Evolutionary conservation across 1,284 basidiomycete species (phyloP), one percentile per base, ranked within the genome.

Genomic region (Cryptococcus floricola): DNA sequence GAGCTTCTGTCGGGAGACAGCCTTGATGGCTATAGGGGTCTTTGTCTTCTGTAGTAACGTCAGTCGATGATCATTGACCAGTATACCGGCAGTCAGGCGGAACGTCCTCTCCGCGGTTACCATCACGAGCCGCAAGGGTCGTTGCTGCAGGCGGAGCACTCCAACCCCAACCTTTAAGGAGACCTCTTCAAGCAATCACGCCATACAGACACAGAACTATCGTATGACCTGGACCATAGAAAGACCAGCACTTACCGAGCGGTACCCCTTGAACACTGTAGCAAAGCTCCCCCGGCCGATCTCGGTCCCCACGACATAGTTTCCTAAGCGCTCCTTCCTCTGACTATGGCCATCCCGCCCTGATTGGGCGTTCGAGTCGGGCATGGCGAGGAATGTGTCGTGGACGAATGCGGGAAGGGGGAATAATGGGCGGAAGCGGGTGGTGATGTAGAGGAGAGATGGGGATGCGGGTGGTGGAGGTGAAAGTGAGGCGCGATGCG

Each of bases 241-340:
- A 8, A 5, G 3, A 23, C 9, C 8, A 38, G 23, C 48, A 80
- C 86, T 62, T 67, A 91, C 92, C 75, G 87, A 85, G 71, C 92
- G 86, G 76, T 91, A 90, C 23, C 92, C 96, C 63, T 89, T 89
- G 78, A 92, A 95, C 39, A 99, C 95, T 1, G 89, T 95, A 31
- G 94, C 95, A 77, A 98, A 98, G 72, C 89, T 93, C 38, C 95
- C 95, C 54, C 80, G 76, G 16, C 83, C 83, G 54, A 84, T 82
- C 73, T 84, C 83, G 25, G 73, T 67, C 2, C 76, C 77, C 37
- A 84, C 69, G 41, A 76, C 65, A 70, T 81, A 83, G 59, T 79
- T 78, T 43, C 81, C 81, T 60, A 80, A 68, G 54, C 76, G 62
- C 43, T 71, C 70, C 41, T 61, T 64, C 39, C 57, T 52, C 31